Conservation (phyloP, 257 asterid species). For the Cruciata laevipes region DNA sequence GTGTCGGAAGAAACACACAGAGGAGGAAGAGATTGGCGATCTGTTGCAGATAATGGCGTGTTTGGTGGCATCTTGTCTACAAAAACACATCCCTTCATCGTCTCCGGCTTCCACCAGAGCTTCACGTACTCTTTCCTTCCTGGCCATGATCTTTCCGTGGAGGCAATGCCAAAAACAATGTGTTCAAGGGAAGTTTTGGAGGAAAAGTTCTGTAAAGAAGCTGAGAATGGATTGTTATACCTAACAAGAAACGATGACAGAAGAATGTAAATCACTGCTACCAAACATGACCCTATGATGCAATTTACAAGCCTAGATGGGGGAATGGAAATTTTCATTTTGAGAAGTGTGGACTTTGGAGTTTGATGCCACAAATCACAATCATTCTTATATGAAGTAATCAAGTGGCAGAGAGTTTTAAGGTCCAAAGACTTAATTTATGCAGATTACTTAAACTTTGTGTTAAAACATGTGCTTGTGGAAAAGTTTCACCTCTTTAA, state of each 20-base stretch:
- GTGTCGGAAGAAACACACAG: constrained; percentile 59
- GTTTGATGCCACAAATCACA: background rate
- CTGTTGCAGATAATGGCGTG: constrained; percentile 12
- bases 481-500: background rate
- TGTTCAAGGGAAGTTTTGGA: constrained; percentile 53
- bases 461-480: background rate
- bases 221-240: constrained; percentile 17
- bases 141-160: constrained; percentile 47
- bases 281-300: constrained; percentile 23
- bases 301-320: constrained; percentile 22
- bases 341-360: constrained; percentile 4
- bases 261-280: constrained; percentile 26
- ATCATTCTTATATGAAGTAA: background rate
- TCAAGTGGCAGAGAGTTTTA: background rate
- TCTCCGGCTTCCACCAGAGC: constrained; percentile 70
- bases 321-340: constrained; percentile 33
- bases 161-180: constrained; percentile 70
- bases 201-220: constrained; percentile 19
- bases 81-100: constrained; percentile 73
- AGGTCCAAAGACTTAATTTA: background rate
- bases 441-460: background rate
- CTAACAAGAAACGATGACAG: constrained; percentile 28
- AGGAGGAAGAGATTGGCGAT: constrained; percentile 38
- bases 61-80: constrained; percentile 40
- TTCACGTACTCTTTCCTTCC: constrained; percentile 42